These are phyloP conservation scores for Odontarrhena argentea DNA, from an alignment of 345 rosid species.

Conservation along the genomic window DNA sequence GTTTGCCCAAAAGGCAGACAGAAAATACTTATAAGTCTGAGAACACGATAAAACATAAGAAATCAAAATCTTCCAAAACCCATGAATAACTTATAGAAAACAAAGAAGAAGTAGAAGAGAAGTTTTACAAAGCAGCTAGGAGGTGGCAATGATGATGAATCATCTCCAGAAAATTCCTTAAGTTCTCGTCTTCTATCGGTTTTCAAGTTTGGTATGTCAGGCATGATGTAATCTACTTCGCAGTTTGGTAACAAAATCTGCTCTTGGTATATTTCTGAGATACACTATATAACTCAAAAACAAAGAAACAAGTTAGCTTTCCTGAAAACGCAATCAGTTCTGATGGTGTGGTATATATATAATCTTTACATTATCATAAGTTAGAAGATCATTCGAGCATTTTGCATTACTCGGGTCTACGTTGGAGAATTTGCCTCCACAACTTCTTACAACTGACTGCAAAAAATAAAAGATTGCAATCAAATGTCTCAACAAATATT, in stretches of 20 bases:
- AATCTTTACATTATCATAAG: conserved; percentile 25
- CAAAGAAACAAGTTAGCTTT: conserved; percentile 12
- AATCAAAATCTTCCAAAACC: background rate
- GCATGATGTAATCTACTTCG: conserved; percentile 21
- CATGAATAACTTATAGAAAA: background rate
- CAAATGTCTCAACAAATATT: background rate
- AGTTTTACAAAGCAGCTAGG: conserved; percentile 36
- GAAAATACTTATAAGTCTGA: conserved; percentile 36
- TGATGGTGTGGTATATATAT: background rate
- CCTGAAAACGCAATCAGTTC: background rate
- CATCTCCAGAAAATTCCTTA: conserved; percentile 29
- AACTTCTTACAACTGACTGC: conserved; percentile 35
- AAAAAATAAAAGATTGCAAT: background rate
- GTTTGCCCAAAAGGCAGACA: conserved; percentile 44
- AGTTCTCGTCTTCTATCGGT: conserved; percentile 29
- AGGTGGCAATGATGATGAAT: conserved; percentile 36
- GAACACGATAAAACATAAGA: conserved; percentile 9
- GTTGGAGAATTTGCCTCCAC: conserved; percentile 32
- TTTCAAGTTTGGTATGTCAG: conserved; percentile 1
- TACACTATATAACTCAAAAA: conserved; percentile 11
- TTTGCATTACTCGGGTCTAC: conserved; percentile 37
- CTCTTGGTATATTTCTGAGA: conserved; percentile 29
- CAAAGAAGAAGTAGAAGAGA: background rate
- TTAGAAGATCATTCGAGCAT: conserved; percentile 31
- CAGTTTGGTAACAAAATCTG: conserved; percentile 37